phyloP scores from a whole-genome alignment of 1,284 basidiomycete species.

The Stygiomarasmius scandens region DNA sequence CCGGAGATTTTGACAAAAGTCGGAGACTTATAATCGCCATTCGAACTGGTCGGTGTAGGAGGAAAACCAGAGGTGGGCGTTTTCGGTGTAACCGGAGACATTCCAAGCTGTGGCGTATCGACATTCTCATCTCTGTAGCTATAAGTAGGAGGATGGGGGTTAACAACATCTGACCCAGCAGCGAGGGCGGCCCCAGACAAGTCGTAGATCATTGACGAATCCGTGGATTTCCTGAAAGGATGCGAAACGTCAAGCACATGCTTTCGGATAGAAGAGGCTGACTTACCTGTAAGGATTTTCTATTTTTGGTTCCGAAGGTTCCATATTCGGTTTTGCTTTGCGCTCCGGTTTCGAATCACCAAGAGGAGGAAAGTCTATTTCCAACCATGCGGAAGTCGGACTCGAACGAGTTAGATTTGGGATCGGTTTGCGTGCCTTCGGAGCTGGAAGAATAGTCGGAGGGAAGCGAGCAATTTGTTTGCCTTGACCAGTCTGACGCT shows the following conservation, averaged over 20 bases:
- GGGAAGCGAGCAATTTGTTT: too few relatives aligned
- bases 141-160: background rate
- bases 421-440: background rate
- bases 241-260: too few relatives aligned
- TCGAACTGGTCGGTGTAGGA: slow-evolving; percentile 43
- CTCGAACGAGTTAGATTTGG: background rate
- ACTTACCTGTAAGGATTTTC: slow-evolving; percentile 15
- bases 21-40: slow-evolving; percentile 32
- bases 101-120: slow-evolving; percentile 47
- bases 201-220: background rate
- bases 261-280: too few relatives aligned
- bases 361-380: slow-evolving; percentile 47
- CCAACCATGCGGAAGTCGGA: slow-evolving; percentile 27
- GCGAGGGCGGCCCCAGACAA: slow-evolving; percentile 7
- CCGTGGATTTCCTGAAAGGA: background rate
- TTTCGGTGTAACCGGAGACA: slow-evolving; percentile 52
- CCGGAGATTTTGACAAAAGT: slow-evolving; percentile 29
- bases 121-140: slow-evolving; percentile 25
- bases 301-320: slow-evolving; percentile 9
- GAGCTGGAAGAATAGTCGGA: too few relatives aligned
- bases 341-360: slow-evolving; percentile 25
- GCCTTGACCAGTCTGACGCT: slow-evolving; percentile 23
- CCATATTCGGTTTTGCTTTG: slow-evolving; percentile 27
- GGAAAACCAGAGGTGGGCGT: slow-evolving; percentile 49
- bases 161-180: background rate